phyloP scores from a whole-genome alignment of 805 yeast species.

The Cyberlindnera xishuangbannaensis region DNA sequence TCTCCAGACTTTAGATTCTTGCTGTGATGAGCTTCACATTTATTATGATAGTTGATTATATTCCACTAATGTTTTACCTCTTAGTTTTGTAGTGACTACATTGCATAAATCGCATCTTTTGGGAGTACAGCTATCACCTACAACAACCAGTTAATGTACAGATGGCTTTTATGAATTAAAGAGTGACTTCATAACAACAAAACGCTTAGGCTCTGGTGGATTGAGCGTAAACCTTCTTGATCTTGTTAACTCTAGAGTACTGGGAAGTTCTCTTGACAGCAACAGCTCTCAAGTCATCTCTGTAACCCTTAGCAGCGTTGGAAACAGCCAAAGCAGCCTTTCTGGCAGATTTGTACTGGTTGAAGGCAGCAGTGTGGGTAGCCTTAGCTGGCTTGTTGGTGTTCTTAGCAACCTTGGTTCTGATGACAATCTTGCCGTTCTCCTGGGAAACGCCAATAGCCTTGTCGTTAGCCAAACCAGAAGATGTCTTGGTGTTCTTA shows the following conservation, averaged over 20 bases:
- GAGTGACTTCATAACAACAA: not conserved
- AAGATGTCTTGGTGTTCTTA: slow-evolving; percentile 39
- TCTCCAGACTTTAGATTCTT: slow-evolving; percentile 39
- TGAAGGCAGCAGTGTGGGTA: slow-evolving; percentile 33
- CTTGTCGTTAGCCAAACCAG: slow-evolving; percentile 45
- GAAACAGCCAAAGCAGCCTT: slow-evolving; percentile 40
- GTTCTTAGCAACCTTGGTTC: slow-evolving; percentile 39
- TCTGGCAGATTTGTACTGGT: slow-evolving; percentile 37
- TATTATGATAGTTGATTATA: no score
- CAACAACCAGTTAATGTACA: no score
- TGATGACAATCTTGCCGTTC: slow-evolving; percentile 34
- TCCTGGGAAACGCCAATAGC: slow-evolving; percentile 40
- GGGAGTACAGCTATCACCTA: no score
- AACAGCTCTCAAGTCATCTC: slow-evolving; percentile 41
- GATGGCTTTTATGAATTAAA: slow-evolving; percentile 3
- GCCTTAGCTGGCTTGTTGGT: slow-evolving; percentile 42
- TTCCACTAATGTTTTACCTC: no score
- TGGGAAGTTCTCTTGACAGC: slow-evolving; percentile 44
- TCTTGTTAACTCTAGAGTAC: slow-evolving; percentile 33
- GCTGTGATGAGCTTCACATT: slow-evolving; percentile 1
- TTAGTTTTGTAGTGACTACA: no score
- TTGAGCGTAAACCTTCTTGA: slow-evolving; percentile 31
- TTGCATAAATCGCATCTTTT: no score
- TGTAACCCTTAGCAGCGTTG: slow-evolving; percentile 40
- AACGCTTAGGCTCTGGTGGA: slow-evolving; percentile 14